Evolutionary conservation across 208 protist species (phyloP).

Genomic region (Acanthamoeba quina): DNA sequence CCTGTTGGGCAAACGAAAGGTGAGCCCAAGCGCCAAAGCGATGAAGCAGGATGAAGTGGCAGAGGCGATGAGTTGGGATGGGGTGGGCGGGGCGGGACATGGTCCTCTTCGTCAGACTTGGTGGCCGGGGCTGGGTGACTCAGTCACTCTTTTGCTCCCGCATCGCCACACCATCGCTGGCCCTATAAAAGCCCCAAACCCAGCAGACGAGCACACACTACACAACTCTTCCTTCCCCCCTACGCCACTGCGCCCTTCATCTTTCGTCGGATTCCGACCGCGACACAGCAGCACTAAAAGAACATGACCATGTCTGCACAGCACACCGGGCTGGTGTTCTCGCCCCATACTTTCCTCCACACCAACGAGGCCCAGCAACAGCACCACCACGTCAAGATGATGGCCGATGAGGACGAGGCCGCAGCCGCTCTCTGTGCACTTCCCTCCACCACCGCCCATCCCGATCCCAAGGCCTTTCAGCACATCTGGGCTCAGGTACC

Average conservation of each 20-base stretch:
- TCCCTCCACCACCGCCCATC: background rate
- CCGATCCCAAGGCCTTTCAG: background rate
- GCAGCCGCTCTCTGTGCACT: conserved; percentile 10
- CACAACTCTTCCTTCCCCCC: background rate
- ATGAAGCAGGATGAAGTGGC: background rate
- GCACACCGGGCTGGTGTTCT: background rate
- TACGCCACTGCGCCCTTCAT: background rate
- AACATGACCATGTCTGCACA: background rate
- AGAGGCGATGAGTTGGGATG: background rate
- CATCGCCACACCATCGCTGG: background rate
- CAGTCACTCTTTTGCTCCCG: background rate
- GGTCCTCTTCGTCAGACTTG: conserved; percentile 33
- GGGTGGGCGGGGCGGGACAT: background rate
- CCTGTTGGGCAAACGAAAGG: background rate
- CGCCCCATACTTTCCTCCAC: conserved; percentile 1
- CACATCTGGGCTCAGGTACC: conserved; percentile 20
- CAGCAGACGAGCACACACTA: no score
- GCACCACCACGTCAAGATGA: conserved; percentile 11
- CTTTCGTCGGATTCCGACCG: background rate
- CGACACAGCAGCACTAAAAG: background rate
- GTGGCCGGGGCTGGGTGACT: background rate
- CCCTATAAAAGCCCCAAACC: background rate
- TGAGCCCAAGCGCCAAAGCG: background rate
- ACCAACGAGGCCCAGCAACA: background rate
- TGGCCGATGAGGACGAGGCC: background rate